Percentiles rank a stretch among this genome's conserved stretches.
phyloP scores from a whole-genome alignment of 192 early-diverging fungal genomes.

The Pilobolus umbonatus region DNA sequence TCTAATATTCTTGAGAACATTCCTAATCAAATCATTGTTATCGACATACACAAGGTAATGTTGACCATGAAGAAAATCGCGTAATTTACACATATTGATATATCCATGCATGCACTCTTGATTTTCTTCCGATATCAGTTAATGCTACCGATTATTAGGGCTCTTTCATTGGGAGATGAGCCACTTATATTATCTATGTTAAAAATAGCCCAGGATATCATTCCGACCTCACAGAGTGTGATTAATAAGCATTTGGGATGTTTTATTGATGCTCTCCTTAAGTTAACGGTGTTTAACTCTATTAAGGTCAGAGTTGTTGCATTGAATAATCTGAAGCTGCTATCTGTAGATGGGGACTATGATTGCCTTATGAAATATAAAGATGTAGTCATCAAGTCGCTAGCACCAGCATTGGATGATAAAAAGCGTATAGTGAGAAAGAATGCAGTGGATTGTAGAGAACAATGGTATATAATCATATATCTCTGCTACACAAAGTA shows the following conservation, averaged over 20 bases:
- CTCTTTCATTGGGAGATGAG: slow-evolving; percentile 58
- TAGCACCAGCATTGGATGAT: slow-evolving; percentile 78
- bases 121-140: too few relatives aligned
- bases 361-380: slow-evolving; percentile 57
- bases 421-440: slow-evolving; percentile 79
- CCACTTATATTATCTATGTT: slow-evolving; percentile 64
- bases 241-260: slow-evolving; percentile 9
- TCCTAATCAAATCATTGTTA: slow-evolving; percentile 72
- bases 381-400: slow-evolving; percentile 51
- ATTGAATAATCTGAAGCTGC: slow-evolving; percentile 55
- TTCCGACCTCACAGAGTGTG: slow-evolving; percentile 53
- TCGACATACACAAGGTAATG: slow-evolving; percentile 59
- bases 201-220: slow-evolving; percentile 63
- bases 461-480: slow-evolving; percentile 89
- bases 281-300: slow-evolving; percentile 28
- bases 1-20: slow-evolving; percentile 74
- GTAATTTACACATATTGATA: too few relatives aligned
- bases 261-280: slow-evolving; percentile 10
- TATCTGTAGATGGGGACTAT: slow-evolving; percentile 55
- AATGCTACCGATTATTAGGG: slow-evolving; percentile 72
- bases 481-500: too few relatives aligned
- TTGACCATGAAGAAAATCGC: neutral
- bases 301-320: slow-evolving; percentile 53
- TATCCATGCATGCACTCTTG: too few relatives aligned
- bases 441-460: slow-evolving; percentile 81